phyloP scores from a whole-genome alignment of 495 filamentous ascomycete species.

The Glonium stellatum region DNA sequence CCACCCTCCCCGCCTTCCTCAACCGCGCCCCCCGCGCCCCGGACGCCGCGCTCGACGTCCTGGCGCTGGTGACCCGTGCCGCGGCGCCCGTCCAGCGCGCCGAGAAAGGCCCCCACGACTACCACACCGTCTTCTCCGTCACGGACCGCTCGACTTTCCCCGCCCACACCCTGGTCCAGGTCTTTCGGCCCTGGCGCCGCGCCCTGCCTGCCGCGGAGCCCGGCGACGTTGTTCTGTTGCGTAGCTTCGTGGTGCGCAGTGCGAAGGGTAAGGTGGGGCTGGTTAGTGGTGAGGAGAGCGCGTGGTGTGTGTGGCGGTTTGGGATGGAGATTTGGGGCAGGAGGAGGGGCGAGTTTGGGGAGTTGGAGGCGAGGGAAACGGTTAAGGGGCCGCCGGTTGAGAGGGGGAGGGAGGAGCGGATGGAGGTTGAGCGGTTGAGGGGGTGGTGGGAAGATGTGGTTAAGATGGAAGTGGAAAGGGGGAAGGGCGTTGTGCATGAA shows the following conservation, averaged over 20 bases:
- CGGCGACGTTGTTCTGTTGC: conserved; percentile 72
- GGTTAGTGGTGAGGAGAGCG: conserved; percentile 38
- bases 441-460: conserved; percentile 44
- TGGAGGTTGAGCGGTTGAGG: conserved; percentile 49
- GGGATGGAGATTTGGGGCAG: conserved; percentile 28
- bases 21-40: conserved; percentile 40
- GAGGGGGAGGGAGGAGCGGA: conserved; percentile 51
- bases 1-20: conserved; percentile 15
- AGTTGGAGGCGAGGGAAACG: conserved; percentile 39
- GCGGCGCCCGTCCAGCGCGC: conserved; percentile 52
- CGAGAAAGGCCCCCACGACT: conserved; percentile 62
- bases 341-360: conserved; percentile 32
- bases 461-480: conserved; percentile 5
- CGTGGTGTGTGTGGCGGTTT: conserved; percentile 37
- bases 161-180: conserved; percentile 44
- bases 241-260: conserved; percentile 62
- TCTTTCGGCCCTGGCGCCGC: conserved; percentile 67
- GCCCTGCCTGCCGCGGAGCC: conserved; percentile 59
- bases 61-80: conserved; percentile 57
- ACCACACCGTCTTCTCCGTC: conserved; percentile 58
- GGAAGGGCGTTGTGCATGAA: not conserved
- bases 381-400: conserved; percentile 60
- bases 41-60: conserved; percentile 46
- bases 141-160: conserved; percentile 52
- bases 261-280: conserved; percentile 43